A percentile compares a stretch with the other conserved stretches of the same genome.
These are phyloP conservation scores for Entomortierella chlamydospora DNA, from an alignment of 192 early-diverging fungal species.

Conservation along the genomic window DNA sequence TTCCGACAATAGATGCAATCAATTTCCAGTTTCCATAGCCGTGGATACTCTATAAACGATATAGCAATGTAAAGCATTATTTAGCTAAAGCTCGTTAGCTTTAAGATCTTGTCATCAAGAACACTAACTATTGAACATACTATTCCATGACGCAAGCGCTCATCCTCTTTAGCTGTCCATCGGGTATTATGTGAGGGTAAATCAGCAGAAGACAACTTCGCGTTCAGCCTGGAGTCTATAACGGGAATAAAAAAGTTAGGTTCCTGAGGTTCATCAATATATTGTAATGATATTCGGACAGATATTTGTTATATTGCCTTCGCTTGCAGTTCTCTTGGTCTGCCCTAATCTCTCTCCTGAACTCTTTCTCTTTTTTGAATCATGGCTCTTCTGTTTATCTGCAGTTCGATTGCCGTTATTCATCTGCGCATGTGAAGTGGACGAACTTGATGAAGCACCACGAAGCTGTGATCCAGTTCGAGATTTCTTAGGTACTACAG, in stretches of 20 bases:
- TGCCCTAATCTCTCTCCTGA: conserved; percentile 32
- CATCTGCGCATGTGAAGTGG: conserved; percentile 1
- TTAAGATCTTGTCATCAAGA: too few species aligned
- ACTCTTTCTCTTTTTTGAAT: conserved; percentile 43
- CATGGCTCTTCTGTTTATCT: conserved; percentile 27
- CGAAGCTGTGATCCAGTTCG: neutral
- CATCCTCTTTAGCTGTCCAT: conserved; percentile 71
- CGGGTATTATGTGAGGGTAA: conserved; percentile 65
- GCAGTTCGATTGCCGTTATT: conserved; percentile 5
- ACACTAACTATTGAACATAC: too few species aligned
- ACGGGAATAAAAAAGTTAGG: conserved; percentile 1
- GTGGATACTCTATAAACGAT: conserved; percentile 47
- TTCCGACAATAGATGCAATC: conserved; percentile 61
- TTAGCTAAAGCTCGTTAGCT: too few species aligned
- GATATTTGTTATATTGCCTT: conserved; percentile 28
- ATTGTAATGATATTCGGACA: too few species aligned
- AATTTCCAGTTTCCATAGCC: conserved; percentile 71
- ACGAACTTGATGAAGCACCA: conserved; percentile 15
- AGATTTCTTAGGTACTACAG: neutral
- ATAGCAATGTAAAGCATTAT: too few species aligned
- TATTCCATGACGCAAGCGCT: conserved; percentile 62
- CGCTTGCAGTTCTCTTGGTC: conserved; percentile 42
- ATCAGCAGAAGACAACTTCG: conserved; percentile 55
- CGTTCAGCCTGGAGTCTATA: conserved; percentile 36
- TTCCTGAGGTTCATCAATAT: too few species aligned